phyloP scores from a whole-genome alignment of 352 stramenopile genomes.

The Bremia lactucae region DNA sequence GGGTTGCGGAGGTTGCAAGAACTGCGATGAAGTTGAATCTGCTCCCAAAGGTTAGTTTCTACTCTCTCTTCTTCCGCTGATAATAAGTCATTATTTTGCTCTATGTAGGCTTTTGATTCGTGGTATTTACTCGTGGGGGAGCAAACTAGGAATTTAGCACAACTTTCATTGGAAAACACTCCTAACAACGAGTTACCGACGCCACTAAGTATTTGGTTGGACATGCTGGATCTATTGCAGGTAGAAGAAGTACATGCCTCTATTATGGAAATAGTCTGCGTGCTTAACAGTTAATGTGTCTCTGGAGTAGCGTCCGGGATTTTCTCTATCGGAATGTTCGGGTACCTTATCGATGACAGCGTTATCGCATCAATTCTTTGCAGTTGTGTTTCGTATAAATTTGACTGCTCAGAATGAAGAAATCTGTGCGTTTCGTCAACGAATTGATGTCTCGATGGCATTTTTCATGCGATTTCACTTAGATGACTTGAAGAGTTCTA shows the following conservation, averaged over 20 bases:
- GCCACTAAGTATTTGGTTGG: constrained; percentile 56
- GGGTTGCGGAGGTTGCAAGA: constrained; percentile 49
- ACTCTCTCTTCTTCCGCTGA: no score
- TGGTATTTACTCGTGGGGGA: constrained; percentile 61
- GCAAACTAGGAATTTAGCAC: constrained; percentile 10
- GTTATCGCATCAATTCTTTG: constrained; percentile 42
- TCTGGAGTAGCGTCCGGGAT: constrained; percentile 31
- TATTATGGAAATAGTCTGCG: neutral
- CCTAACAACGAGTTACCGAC: constrained; percentile 59
- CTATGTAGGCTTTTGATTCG: constrained; percentile 50
- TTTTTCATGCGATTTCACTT: constrained; percentile 66
- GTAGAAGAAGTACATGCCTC: constrained; percentile 10
- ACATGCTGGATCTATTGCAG: constrained; percentile 66
- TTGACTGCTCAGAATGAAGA: constrained; percentile 17
- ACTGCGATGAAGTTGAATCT: constrained; percentile 45
- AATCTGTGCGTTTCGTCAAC: constrained; percentile 6
- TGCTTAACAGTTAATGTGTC: neutral
- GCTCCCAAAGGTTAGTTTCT: constrained; percentile 27
- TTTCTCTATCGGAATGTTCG: constrained; percentile 42
- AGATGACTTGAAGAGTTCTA: constrained; percentile 37
- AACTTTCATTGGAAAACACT: constrained; percentile 34
- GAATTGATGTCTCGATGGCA: constrained; percentile 42
- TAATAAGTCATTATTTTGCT: constrained; percentile 1
- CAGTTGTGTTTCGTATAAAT: constrained; percentile 18
- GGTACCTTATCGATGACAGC: constrained; percentile 21